A percentile compares a stretch with the other conserved stretches of the same genome.
phyloP scores from a whole-genome alignment of 2,329 filamentous ascomycete genomes.

The Alternaria sp. region DNA sequence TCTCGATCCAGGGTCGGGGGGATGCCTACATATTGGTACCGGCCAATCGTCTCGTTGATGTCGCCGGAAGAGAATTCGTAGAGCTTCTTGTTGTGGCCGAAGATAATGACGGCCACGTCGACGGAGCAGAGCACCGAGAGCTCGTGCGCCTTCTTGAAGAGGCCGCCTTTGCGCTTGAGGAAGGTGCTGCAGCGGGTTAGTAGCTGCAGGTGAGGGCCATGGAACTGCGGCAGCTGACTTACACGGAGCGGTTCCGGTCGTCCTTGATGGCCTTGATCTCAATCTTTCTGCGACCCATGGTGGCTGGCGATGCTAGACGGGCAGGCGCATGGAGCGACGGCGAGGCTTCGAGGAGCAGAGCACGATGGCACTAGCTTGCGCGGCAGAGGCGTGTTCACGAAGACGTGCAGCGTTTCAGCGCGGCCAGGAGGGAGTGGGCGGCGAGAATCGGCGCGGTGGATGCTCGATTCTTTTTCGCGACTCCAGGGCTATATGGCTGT shows the following conservation, averaged over 20 bases:
- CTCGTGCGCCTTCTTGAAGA: slow-evolving; percentile 99
- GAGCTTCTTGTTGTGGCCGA: slow-evolving; percentile 97
- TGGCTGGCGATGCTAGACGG: slow-evolving; percentile 28
- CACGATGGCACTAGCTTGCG: slow-evolving; percentile 31
- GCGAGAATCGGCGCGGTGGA: slow-evolving; percentile 27
- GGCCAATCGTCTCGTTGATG: slow-evolving; percentile 86
- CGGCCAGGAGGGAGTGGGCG: slow-evolving; percentile 21
- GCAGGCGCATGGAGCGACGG: slow-evolving; percentile 37
- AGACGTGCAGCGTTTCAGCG: slow-evolving; percentile 35
- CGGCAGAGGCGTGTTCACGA: slow-evolving; percentile 25
- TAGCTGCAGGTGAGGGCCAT: slow-evolving; percentile 17
- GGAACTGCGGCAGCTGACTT: slow-evolving; percentile 52
- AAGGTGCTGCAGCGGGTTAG: slow-evolving; percentile 74
- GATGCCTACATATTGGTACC: slow-evolving; percentile 85
- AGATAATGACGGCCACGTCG: slow-evolving; percentile 98
- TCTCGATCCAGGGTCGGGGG: background rate
- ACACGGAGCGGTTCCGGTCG: slow-evolving; percentile 97
- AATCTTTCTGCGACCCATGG: slow-evolving; percentile 98
- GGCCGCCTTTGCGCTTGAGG: slow-evolving; percentile 95
- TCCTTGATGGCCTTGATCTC: slow-evolving; percentile 99
- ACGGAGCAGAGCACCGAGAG: slow-evolving; percentile 97
- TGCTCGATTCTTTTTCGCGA: slow-evolving; percentile 20
- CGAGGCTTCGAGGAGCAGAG: slow-evolving; percentile 27
- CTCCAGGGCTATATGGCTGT: slow-evolving; percentile 35
- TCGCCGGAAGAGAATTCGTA: slow-evolving; percentile 96